Percentiles rank a stretch among this genome's conserved stretches.
Evolutionary conservation across 768 basidiomycete genomes (phyloP).

Genomic region (Leccinum incarnatum): DNA sequence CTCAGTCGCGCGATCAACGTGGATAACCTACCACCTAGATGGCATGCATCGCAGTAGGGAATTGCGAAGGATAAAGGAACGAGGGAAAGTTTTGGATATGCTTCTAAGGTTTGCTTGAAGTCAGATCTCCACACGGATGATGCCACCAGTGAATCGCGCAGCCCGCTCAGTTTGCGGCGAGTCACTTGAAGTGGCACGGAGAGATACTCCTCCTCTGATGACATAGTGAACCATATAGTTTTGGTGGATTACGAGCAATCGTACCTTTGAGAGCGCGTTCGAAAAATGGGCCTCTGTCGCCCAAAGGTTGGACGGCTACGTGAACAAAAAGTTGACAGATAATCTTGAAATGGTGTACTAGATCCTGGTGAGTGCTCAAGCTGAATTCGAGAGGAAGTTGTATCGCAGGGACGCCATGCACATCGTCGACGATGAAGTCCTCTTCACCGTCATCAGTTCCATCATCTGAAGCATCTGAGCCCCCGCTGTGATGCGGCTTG

Average conservation of each 20-base stretch:
- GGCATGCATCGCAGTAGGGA: slow-evolving; percentile 80
- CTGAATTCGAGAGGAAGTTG: slow-evolving; percentile 77
- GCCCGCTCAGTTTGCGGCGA: slow-evolving; percentile 67
- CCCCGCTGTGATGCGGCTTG: slow-evolving; percentile 36
- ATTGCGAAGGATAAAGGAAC: slow-evolving; percentile 51
- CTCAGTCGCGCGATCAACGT: slow-evolving; percentile 58
- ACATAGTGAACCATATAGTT: not conserved
- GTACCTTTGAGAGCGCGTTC: slow-evolving; percentile 49
- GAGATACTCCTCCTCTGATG: slow-evolving; percentile 65
- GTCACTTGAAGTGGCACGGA: slow-evolving; percentile 61
- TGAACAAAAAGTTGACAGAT: slow-evolving; percentile 87
- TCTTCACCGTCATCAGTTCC: slow-evolving; percentile 25
- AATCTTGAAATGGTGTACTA: slow-evolving; percentile 79
- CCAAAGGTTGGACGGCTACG: slow-evolving; percentile 59
- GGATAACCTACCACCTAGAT: slow-evolving; percentile 67
- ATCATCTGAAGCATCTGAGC: slow-evolving; percentile 37
- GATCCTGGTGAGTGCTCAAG: slow-evolving; percentile 73
- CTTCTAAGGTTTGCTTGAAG: slow-evolving; percentile 64
- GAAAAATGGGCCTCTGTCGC: slow-evolving; percentile 55
- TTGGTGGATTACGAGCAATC: not conserved
- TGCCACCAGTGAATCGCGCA: slow-evolving; percentile 72
- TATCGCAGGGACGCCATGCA: slow-evolving; percentile 33
- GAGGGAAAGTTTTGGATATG: slow-evolving; percentile 62
- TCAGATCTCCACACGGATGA: slow-evolving; percentile 81
- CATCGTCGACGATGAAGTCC: slow-evolving; percentile 61